Base-by-base conservation (phyloP, 768 basidiomycete species). In the Vararia minispora region DNA sequence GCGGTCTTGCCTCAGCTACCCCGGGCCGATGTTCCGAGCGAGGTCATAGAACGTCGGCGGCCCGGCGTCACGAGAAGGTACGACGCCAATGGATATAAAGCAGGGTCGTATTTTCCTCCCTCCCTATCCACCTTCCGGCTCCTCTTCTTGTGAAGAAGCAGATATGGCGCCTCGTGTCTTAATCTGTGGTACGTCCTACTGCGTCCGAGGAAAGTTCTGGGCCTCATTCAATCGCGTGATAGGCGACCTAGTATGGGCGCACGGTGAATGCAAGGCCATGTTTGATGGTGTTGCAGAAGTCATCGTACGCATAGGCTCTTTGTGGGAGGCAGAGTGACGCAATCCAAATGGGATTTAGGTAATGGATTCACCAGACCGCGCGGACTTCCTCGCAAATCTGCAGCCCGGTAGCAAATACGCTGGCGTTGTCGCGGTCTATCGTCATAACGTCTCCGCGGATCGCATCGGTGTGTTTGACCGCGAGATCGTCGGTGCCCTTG, bases 211-310 rank as follows among this genome's bases (percentile, higher is more conserved):
- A 12, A 6, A 8, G 28, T 35, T 5, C 22, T 20, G 22, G 6
- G 6, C 8, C 35, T 29, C 21, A 40, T 26, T 14, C 34, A 33
- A 25, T 21, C 6, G 3, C 17, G 10, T 6, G 40, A 5, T 50
- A 85, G 85, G 76, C 37, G 59, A 74, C 43, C 72, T 90, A 40
- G 69, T 79, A 22, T 91, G 87, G 87, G 85, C 88, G 0, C 75
- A 83, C 43, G 68, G 84, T 18, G 84, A 91, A 41, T 65, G 77
- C 37, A 61, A 76, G 40, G 59, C 68, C 26, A 63, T 87, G 42
- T 72, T 90, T 26, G 69, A 69, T 0, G 63, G 68, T 37, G 70
- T 85, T 40, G 77, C 86, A 23, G 78, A 89, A 36, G 65, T 91
- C 22, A 64, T 89, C 34, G 90, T 90, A 55, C 52, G 86, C n/a